Evolutionary conservation across 305 asterid genomes (phyloP), one percentile per base, ranked within the genome.

Genomic region (Fraxinus ornus): DNA sequence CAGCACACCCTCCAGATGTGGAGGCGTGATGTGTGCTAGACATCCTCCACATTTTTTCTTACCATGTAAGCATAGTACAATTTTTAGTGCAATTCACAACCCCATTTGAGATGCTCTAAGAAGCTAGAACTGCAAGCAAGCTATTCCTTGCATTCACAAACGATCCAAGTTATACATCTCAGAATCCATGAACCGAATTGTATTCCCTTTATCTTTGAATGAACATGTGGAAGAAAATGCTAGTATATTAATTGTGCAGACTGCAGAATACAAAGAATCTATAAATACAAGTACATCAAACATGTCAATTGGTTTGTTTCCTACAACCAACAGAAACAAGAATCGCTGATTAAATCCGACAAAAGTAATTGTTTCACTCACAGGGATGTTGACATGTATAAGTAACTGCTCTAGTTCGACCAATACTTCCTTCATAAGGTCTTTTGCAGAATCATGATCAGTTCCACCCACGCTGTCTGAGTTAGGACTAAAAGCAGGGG

Each of bases 331-430:
- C 33, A 74, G 35, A 39, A 79, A 22, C 30, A 78, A 80, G 9
- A 55, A 26, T 68, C 57, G 10, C 22, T 26, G 77, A 64, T 22
- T 17, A 70, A 60, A 60, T 13, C 39, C 28, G 2, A 47, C 0
- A 28, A 28, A 44, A 81, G 39, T 36, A 78, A 79, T 80, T 76
- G 66, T 78, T 83, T 82, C 79, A 87, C 99, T 92, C 87, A 95
- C 99, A 78, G 97, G 95, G 78, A 94, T 91, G 88, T 88, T 94
- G 78, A 94, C 88, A 86, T 92, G 93, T 73, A 92, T 82, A 79
- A 95, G 93, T 88, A 95, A 82, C 80, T 84, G 89, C 70, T 95
- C 99, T 76, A 95, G 89, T 85, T 93, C 93, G 78, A 75, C 79
- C 81, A 95, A 87, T 57, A 84, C 84, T 55, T 89, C 89, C 85